Base-by-base conservation (phyloP, 805 yeast species). In the Saccharomycopsis amapae region DNA sequence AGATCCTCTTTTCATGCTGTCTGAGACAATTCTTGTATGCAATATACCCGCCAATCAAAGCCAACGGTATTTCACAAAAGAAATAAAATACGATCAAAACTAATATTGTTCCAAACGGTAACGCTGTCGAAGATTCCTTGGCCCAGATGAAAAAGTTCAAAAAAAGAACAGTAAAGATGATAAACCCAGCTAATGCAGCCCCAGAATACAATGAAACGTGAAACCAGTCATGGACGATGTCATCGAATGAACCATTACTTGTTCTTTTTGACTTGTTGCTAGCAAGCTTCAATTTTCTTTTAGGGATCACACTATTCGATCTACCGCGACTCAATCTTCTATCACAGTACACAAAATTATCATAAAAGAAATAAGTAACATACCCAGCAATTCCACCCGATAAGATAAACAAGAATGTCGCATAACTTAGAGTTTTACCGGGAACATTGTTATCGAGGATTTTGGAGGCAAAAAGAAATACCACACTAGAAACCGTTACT, bases 331-430 rank as follows among this genome's bases (percentile, higher is more conserved):
- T 38, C 5, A 5, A 19, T 13, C n/a, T 24, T 19, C 17, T 23
- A 10, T 30, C 40, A 28, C 19, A 31, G 12, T 23, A 23, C 7
- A 73, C 66, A 58, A 80, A 74, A n/a, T 69, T 57, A 56, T 76
- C 79, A 61, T 73, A 76, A 38, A 82, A 66, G 49, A 78, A 71
- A 13, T 84, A 72, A 36, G 93, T 86, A 4, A 78, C 65, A 58
- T 75, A 85, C 0, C 95, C 87, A 1, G 94, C 79, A 45, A 82
- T 71, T 28, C 79, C 72, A 0, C 93, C 94, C 19, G 90, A 85
- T 24, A 75, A 58, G 3, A 82, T 74, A 55, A 85, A 79, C 48
- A 79, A 66, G 2, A 73, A 58, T 20, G 83, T 56, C 0, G 87
- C 76, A 41, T 80, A 67, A 6, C 85, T 71, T 43, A 83, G 59